Base-by-base conservation (phyloP, 2,329 filamentous ascomycete genomes). In the Aspergillus chevalieri region DNA sequence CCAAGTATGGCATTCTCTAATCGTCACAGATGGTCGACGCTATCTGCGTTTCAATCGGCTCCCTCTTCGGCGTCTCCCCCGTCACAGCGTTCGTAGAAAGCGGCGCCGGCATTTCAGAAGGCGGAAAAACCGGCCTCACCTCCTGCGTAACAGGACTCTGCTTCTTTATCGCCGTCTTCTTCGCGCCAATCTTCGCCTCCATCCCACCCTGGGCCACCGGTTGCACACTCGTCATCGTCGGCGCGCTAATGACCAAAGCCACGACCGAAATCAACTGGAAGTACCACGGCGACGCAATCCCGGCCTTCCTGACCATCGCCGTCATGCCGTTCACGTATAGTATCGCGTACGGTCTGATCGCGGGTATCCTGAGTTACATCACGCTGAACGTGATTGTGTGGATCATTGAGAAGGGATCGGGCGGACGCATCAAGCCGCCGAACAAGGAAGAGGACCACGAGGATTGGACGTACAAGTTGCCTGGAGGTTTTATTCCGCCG, bases 291-390 rank as follows among this genome's bases (percentile, higher is more conserved):
- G 89, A 95, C 65, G 85, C 87, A 1, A 78, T 94, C 21, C 89
- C 89, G 0, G 88, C 89, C 3, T 94, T 94, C 72, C 74, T 94
- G 33, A 90, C 87, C 46, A 86, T 95, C 55, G 82, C 84, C 50
- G 73, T 91, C 52, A 94, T 95, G 89, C 89, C 89, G 0, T 93
- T 94, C 71, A 90, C 87, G 1, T 95, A 93, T 74, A 88, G 84
- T 38, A 93, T 94, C 62, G 87, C 89, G 10, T 87, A 94, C 62
- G 89, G 89, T 44, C 77, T 95, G 14, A 94, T 94, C 58, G 87
- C 81, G 1, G 87, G 89, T 47, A 86, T 94, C 60, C 77, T 85
- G 61, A 82, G 82, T 36, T 94, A 94, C 69, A 84, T 85, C 42
- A 64, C 86, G 55, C 78, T 95, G 70, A 94, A 95, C 70, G 80